phyloP scores from a whole-genome alignment of 345 rosid genomes.

The Brassica rapa region DNA sequence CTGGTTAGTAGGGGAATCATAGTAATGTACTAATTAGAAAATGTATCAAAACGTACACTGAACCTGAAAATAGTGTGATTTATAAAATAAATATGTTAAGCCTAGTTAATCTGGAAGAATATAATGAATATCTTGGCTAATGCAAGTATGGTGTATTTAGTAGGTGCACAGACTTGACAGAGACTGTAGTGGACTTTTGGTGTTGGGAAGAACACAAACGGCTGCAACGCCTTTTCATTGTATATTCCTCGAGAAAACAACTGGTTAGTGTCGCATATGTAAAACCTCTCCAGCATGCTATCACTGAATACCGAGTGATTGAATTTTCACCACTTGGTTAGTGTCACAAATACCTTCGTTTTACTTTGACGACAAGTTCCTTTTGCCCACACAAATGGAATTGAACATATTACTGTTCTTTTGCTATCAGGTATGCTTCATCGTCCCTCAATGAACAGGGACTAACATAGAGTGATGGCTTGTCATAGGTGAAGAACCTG shows the following conservation, averaged over 20 bases:
- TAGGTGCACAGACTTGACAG: conserved; percentile 95
- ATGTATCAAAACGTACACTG: conserved; percentile 11
- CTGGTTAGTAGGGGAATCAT: conserved; percentile 58
- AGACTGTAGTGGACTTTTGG: conserved; percentile 92
- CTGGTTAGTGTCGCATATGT: conserved; percentile 47
- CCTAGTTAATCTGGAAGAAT: neutral
- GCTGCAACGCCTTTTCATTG: conserved; percentile 78
- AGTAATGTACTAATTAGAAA: neutral
- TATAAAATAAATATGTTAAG: neutral
- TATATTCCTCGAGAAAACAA: conserved; percentile 83
- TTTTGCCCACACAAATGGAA: too few species aligned
- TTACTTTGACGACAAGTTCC: too few species aligned
- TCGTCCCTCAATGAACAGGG: too few species aligned
- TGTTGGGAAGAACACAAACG: conserved; percentile 83
- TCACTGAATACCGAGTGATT: conserved; percentile 73
- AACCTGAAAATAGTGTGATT: neutral
- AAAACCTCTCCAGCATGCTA: conserved; percentile 14
- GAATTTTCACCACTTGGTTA: conserved; percentile 62
- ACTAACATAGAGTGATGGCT: too few species aligned
- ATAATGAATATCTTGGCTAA: neutral
- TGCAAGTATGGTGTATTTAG: conserved; percentile 20
- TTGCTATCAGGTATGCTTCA: too few species aligned
- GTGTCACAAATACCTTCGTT: conserved; percentile 20
- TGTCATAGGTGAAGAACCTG: too few species aligned
- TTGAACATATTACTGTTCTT: too few species aligned